Evolutionary conservation across 208 protist species (phyloP).

Genomic region (Crithidia expoeki): DNA sequence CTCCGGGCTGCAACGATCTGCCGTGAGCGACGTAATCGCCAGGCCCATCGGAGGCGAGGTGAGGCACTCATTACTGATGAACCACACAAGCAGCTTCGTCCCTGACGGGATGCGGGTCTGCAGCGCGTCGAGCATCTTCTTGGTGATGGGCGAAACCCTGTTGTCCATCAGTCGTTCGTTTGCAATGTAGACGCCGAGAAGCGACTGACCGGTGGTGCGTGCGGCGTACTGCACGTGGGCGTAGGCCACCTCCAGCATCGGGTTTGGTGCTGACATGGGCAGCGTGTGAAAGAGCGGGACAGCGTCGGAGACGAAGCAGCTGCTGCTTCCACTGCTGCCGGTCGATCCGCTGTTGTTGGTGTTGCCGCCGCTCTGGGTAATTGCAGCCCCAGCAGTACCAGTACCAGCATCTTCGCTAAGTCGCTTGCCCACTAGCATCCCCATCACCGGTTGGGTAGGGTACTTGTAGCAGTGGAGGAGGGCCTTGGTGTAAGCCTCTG

Average conservation of each 20-base stretch:
- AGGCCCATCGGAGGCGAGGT: conserved; percentile 51
- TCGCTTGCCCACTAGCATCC: conserved; percentile 84
- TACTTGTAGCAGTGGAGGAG: conserved; percentile 89
- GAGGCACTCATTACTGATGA: conserved; percentile 69
- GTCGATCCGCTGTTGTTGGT: not conserved
- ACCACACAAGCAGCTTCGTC: conserved; percentile 58
- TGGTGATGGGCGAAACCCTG: conserved; percentile 43
- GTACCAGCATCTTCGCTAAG: conserved; percentile 34
- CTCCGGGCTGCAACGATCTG: conserved; percentile 37
- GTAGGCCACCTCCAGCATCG: conserved; percentile 84
- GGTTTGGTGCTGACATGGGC: conserved; percentile 76
- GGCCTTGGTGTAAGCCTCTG: conserved; percentile 81
- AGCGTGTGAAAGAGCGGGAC: conserved; percentile 83
- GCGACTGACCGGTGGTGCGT: conserved; percentile 61
- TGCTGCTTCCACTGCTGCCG: conserved; percentile 20
- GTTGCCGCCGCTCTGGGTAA: not conserved
- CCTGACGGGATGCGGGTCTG: conserved; percentile 36
- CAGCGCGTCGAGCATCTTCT: conserved; percentile 48
- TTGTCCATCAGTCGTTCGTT: conserved; percentile 76
- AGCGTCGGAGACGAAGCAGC: conserved; percentile 67
- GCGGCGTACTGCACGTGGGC: conserved; percentile 69
- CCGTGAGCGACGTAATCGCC: conserved; percentile 44
- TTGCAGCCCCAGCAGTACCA: not conserved
- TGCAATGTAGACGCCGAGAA: conserved; percentile 85
- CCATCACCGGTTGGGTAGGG: conserved; percentile 78